A percentile compares a stretch with the other conserved stretches of the same genome.
Evolutionary conservation across 1,139 yeast species (phyloP).

Genomic region (Taiozyma sp.): DNA sequence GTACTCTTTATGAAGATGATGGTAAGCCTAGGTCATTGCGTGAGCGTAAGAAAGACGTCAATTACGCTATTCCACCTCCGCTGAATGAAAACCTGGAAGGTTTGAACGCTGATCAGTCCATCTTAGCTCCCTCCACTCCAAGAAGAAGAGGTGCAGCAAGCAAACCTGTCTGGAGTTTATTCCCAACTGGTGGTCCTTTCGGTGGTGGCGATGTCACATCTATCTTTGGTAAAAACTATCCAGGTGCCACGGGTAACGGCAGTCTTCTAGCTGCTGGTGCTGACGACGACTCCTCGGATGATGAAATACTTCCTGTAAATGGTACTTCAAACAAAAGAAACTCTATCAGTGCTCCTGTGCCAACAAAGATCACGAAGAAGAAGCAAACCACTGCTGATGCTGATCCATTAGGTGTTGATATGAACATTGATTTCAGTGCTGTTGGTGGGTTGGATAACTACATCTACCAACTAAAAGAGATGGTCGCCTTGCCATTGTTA

Average conservation of each 20-base stretch:
- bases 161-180: constrained; percentile 54
- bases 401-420: constrained; percentile 93
- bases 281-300: constrained; percentile 76
- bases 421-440: constrained; percentile 83
- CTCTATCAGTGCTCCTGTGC: constrained; percentile 34
- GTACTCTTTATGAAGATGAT: constrained; percentile 3
- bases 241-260: constrained; percentile 9
- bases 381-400: constrained; percentile 81
- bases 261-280: constrained; percentile 48
- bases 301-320: constrained; percentile 36
- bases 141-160: constrained; percentile 30
- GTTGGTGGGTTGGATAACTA: constrained; percentile 94
- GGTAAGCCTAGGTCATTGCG: constrained; percentile 54
- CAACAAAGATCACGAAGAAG: constrained; percentile 37
- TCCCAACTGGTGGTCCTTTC: constrained; percentile 97
- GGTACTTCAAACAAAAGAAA: constrained; percentile 25
- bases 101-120: constrained; percentile 14
- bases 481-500: constrained; percentile 90
- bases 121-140: constrained; percentile 22
- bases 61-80: constrained; percentile 88
- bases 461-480: constrained; percentile 89
- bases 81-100: constrained; percentile 43
- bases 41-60: constrained; percentile 67
- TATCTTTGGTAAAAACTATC: constrained; percentile 56
- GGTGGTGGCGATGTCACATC: constrained; percentile 88